Percentiles rank a stretch among this genome's conserved stretches.
phyloP scores from a whole-genome alignment of 495 filamentous ascomycete genomes.

The Penicillium atrosanguineum region DNA sequence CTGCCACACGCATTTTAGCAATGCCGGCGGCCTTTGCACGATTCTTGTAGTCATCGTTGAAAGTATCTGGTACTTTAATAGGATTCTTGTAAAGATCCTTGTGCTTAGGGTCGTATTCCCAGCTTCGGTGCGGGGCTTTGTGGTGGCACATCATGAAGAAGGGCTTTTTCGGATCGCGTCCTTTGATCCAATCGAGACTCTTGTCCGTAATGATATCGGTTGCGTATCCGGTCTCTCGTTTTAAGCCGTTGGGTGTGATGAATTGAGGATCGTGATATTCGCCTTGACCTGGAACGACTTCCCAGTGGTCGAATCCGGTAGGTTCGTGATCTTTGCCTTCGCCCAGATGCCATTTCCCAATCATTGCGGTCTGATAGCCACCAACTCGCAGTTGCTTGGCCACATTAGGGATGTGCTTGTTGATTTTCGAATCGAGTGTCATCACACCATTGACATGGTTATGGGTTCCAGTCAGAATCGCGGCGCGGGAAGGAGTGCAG shows the following conservation, averaged over 20 bases:
- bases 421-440: conserved; percentile 40
- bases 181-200: conserved; percentile 34
- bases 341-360: conserved; percentile 46
- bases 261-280: conserved; percentile 42
- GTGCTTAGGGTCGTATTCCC: conserved; percentile 42
- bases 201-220: conserved; percentile 47
- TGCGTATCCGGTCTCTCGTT: conserved; percentile 31
- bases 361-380: conserved; percentile 43
- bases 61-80: conserved; percentile 38
- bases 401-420: conserved; percentile 42
- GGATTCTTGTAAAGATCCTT: conserved; percentile 37
- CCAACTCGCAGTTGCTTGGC: conserved; percentile 38
- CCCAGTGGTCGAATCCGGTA: conserved; percentile 44
- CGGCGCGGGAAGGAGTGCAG: conserved; percentile 41
- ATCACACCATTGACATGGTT: conserved; percentile 46
- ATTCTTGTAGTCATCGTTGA: conserved; percentile 45
- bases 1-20: conserved; percentile 41
- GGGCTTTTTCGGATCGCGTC: conserved; percentile 28
- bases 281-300: conserved; percentile 39
- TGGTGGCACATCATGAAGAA: conserved; percentile 52
- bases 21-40: conserved; percentile 38
- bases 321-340: conserved; percentile 39
- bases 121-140: conserved; percentile 44
- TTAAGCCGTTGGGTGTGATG: conserved; percentile 24
- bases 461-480: conserved; percentile 43